phyloP scores from a whole-genome alignment of 257 asterid species.

The Solanum etuberosum region DNA sequence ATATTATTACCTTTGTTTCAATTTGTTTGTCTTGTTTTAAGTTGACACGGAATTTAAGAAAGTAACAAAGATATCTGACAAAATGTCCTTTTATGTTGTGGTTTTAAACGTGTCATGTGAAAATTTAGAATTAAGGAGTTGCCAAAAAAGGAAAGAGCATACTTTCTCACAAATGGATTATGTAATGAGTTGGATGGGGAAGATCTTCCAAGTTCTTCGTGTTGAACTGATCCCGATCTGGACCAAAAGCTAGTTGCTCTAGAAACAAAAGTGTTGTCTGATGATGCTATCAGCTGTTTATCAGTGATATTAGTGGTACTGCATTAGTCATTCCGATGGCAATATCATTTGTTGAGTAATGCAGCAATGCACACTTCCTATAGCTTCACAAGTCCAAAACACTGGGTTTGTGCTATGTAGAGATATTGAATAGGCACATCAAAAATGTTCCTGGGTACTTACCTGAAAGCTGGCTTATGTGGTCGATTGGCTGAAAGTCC shows the following conservation, averaged over 20 bases:
- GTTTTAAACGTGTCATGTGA: accelerated
- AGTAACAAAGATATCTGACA: not conserved
- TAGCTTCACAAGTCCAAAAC: not conserved
- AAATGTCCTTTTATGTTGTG: not conserved
- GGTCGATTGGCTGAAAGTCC: not conserved
- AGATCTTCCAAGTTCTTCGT: not conserved
- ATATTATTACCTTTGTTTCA: not conserved
- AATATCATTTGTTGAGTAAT: not conserved
- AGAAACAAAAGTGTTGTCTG: not conserved
- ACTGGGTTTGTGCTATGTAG: not conserved
- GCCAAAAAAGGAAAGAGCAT: not conserved
- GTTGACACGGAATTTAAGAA: not conserved
- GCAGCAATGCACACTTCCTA: not conserved
- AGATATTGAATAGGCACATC: not conserved
- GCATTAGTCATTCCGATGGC: not conserved
- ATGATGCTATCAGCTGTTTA: not conserved
- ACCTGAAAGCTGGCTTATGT: not conserved
- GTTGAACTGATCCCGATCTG: not conserved
- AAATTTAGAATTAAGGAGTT: not conserved
- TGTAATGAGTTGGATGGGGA: not conserved
- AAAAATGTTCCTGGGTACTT: not conserved
- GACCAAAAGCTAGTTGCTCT: not conserved
- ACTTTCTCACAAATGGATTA: not conserved
- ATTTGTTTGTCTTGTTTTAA: not conserved
- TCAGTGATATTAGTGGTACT: not conserved